These are phyloP conservation scores for Trametes sanguinea DNA, from an alignment of 768 basidiomycete species.

Conservation along the genomic window DNA sequence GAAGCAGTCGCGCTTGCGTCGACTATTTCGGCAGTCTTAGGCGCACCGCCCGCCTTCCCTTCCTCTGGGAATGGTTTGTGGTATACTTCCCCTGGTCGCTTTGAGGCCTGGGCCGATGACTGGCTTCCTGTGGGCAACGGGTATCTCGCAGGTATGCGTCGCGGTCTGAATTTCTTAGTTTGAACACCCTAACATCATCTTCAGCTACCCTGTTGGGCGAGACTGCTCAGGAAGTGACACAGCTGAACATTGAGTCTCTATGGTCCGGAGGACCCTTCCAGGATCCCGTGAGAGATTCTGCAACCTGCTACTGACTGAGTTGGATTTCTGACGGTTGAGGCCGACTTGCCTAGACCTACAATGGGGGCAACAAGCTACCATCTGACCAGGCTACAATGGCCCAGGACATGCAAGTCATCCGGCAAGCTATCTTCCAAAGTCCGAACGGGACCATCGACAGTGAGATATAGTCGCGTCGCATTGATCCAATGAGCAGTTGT, in stretches of 20 bases:
- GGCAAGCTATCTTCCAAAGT: slow-evolving; percentile 59
- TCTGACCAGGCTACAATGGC: slow-evolving; percentile 47
- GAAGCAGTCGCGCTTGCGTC: slow-evolving; percentile 5
- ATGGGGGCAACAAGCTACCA: slow-evolving; percentile 65
- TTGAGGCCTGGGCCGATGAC: slow-evolving; percentile 53
- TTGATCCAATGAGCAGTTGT: neutral
- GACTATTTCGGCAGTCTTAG: slow-evolving; percentile 3
- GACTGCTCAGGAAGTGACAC: slow-evolving; percentile 57
- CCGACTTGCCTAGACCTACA: slow-evolving; percentile 50
- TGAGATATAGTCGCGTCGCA: slow-evolving; percentile 29
- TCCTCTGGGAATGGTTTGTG: slow-evolving; percentile 74
- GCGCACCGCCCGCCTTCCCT: slow-evolving; percentile 55
- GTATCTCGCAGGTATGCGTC: slow-evolving; percentile 55
- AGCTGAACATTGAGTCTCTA: slow-evolving; percentile 74
- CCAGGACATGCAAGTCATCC: slow-evolving; percentile 51
- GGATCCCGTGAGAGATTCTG: slow-evolving; percentile 48
- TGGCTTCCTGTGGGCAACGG: slow-evolving; percentile 77
- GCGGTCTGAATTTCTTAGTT: neutral
- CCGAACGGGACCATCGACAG: slow-evolving; percentile 60
- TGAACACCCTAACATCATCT: neutral
- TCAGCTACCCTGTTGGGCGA: slow-evolving; percentile 69
- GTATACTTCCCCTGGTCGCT: slow-evolving; percentile 54
- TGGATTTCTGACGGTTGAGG: neutral
- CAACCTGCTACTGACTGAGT: neutral
- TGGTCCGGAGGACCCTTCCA: slow-evolving; percentile 77